Base-by-base conservation (phyloP, 495 filamentous ascomycete genomes). In the Penicillium chermesinum region DNA sequence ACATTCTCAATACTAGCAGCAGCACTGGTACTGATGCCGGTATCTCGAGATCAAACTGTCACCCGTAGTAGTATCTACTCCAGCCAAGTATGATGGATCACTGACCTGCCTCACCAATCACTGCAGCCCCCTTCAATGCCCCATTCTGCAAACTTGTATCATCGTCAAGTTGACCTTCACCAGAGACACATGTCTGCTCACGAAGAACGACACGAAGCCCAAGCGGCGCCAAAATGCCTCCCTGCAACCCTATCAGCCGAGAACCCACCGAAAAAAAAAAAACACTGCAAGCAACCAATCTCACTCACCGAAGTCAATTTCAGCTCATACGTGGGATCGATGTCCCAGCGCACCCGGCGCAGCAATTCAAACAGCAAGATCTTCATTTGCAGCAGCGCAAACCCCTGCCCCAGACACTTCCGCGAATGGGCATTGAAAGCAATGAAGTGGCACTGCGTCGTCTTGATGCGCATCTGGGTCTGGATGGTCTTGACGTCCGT, bases 341-440 rank as follows among this genome's bases (percentile, higher is more conserved):
- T 41, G 7, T 32, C 41, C 64, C 64, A 69, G 20, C 46, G 51
- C 1, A 65, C 46, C 21, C 46, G 38, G 18, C 63, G 47, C n/a
- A 64, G 22, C 37, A 68, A 38, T 46, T 64, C 66, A 50, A 64
- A 59, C 41, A 71, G 19, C 2, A 56, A 38, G 20, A 72, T 49
- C 52, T 65, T 65, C 38, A 66, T 53, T 50, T 68, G 54, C 38
- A 62, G 39, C 46, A 72, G 44, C 6, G 58, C 67, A 44, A 66
- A 65, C n/a, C 53, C 59, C 41, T 66, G 61, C 6, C 67, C 67
- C 4, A 70, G 39, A 51, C 69, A 72, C 30, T 63, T 62, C n/a
- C 69, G 32, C 39, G 54, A 48, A 40, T 66, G 57, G 38, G 57
- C 56, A 50, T 62, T 59, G 46, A 72, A 72, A 8, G 66, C 57